Evolutionary conservation across 495 filamentous ascomycete genomes (phyloP), one percentile per base, ranked within the genome.

Genomic region (Talaromyces trachyspermus): DNA sequence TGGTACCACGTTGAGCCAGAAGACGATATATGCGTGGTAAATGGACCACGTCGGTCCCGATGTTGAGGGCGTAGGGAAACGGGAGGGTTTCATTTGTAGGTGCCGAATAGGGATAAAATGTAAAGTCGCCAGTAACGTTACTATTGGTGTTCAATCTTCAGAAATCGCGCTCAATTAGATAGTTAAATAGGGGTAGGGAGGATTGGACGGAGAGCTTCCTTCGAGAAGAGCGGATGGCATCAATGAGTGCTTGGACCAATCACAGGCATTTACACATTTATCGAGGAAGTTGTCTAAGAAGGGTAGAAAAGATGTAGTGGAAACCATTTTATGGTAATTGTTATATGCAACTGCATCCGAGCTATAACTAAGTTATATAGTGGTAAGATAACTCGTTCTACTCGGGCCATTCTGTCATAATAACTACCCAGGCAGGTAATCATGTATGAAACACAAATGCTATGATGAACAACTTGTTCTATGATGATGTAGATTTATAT

Each of bases 41-140:
- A 55, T 78, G 71, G 49, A 77, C 72, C 48, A 78, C 69, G 61
- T 77, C 74, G 43, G 75, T 68, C 46, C 74, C 74, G 44, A 77
- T 69, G 42, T 70, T 65, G 20, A 75, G 54, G 35, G 66, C 39
- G 41, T 64, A 52, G 22, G 68, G 70, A 51, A 72, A 72, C 6
- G 66, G 64, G 9, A 59, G 41, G 58, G 57, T 54, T 65, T 66
- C 54, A 60, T 61, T 38, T 0, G 14, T 27, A 11, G 2, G 6
- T 42, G 23, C 14, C 15, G 24, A 26, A 40, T n/a, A 4, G 25
- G 6, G 5, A 1, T 33, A n/a, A n/a, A n/a, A n/a, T n/a, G n/a
- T n/a, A n/a, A n/a, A n/a, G n/a, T n/a, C n/a, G n/a, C n/a, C n/a
- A n/a, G n/a, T n/a, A n/a, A n/a, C n/a, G n/a, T n/a, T n/a, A n/a